Base-by-base conservation (phyloP, 176 grass and related monocot species). In the Lolium perenne region DNA sequence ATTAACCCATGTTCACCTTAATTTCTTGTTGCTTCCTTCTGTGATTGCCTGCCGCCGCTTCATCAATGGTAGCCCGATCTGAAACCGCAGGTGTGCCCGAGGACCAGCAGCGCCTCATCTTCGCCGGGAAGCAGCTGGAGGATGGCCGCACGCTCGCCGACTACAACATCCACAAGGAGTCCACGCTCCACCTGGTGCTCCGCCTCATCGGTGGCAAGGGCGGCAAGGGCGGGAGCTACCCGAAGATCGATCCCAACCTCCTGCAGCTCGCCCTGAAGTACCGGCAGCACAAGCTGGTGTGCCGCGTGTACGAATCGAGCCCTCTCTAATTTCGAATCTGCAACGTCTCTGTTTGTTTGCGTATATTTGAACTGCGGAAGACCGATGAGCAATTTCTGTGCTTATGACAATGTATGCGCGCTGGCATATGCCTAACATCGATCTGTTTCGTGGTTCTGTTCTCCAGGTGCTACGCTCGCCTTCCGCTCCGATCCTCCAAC, bases 121-220 rank as follows among this genome's bases (percentile, higher is more conserved):
- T 94, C 45, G 95, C 95, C 4, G 92, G 95, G 13, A 97, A 94
- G 92, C 95, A 97, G 92, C 92, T 97, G 7, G 91, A 97, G 70
- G 95, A 97, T 40, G 95, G 90, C 59, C 88, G 87, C 73, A 97
- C 92, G 15, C 76, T 97, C 5, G 92, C 92, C 4, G 92, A 97
- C 86, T 95, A 97, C 87, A 91, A 93, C 91, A 97, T 97, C 78
- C 92, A 97, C 75, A 95, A 97, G 91, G 94, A 97, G 81, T 97
- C 91, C 22, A 94, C 95, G 63, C 84, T 97, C 29, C 92, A 93
- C 85, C 76, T 97, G 41, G 91, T 93, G 5, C 95, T 94, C 13
- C 93, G 95, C 86, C 92, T 97, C 26, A 88, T 89, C 26, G 91
- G 92, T 71, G 92, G 95, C 54, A 97, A 48, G 71, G 71, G 71